phyloP scores from a whole-genome alignment of 1,284 basidiomycete genomes.

The Neonothopanus nambi region DNA sequence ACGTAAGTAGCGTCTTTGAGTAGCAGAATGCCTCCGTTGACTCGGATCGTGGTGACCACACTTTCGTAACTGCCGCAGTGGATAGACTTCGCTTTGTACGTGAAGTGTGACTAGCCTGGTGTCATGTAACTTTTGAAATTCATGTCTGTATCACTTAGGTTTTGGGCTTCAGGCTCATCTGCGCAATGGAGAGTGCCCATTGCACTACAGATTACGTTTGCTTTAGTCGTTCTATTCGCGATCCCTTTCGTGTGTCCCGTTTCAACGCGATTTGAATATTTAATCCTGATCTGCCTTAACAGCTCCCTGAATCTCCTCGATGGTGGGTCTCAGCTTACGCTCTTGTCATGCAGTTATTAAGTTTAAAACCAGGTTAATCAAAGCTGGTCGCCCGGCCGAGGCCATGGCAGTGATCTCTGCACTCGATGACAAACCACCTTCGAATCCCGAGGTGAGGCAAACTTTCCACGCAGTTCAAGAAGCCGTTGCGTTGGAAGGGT shows the following conservation, averaged over 20 bases:
- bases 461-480: slow-evolving; percentile 59
- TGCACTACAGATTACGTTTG: slow-evolving; percentile 65
- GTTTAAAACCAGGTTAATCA: slow-evolving; percentile 47
- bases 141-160: slow-evolving; percentile 33
- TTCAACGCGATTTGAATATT: not conserved
- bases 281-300: not conserved
- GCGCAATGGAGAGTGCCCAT: slow-evolving; percentile 74
- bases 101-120: slow-evolving; percentile 11
- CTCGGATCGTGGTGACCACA: too few species aligned
- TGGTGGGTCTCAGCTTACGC: slow-evolving; percentile 32
- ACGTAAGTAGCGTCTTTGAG: slow-evolving; percentile 25
- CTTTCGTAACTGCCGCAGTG: slow-evolving; percentile 36
- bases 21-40: not conserved
- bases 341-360: not conserved
- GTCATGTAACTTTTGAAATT: not conserved
- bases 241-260: slow-evolving; percentile 50
- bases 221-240: slow-evolving; percentile 57
- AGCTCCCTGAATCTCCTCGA: slow-evolving; percentile 73
- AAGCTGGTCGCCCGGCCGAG: slow-evolving; percentile 58
- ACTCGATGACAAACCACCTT: slow-evolving; percentile 54
- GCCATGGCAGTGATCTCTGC: slow-evolving; percentile 66
- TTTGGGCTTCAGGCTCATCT: slow-evolving; percentile 50
- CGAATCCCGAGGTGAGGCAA: slow-evolving; percentile 51
- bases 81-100: slow-evolving; percentile 62
- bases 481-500: slow-evolving; percentile 44